A percentile compares a stretch with the other conserved stretches of the same genome.
Evolutionary conservation across 805 yeast genomes (phyloP).

Genomic region (Saccharomycodes ludwigii): DNA sequence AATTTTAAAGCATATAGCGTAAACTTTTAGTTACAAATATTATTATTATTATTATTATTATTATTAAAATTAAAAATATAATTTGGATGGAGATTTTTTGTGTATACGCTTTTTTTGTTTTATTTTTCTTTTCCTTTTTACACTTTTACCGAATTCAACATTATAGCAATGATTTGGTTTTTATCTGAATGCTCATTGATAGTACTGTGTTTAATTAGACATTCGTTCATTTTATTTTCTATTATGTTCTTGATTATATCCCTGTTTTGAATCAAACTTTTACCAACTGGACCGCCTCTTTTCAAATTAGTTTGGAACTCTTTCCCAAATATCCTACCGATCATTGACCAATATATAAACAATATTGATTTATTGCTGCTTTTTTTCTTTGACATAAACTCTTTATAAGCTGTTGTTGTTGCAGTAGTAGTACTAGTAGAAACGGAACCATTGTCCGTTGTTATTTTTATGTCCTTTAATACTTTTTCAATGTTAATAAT

Average conservation of each 20-base stretch:
- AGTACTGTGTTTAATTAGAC: no score
- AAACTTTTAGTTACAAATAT: no score
- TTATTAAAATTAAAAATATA: no score
- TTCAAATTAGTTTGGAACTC: conserved; percentile 21
- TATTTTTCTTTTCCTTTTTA: no score
- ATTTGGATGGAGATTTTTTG: no score
- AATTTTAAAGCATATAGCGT: no score
- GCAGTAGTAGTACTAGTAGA: conserved; percentile 3
- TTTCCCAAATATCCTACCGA: conserved; percentile 15
- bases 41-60: no score
- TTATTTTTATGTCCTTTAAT: conserved; percentile 9
- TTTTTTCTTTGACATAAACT: neutral
- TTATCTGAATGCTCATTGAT: no score
- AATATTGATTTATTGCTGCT: conserved; percentile 2
- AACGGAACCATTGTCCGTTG: conserved; percentile 7
- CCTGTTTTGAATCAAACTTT: conserved; percentile 15
- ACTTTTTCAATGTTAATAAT: conserved; percentile 11
- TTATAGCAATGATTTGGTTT: no score
- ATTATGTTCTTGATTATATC: conserved; percentile 13
- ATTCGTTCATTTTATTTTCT: conserved; percentile 9
- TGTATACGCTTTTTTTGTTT: no score
- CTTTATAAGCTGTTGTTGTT: neutral
- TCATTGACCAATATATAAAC: conserved; percentile 17
- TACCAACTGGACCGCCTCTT: conserved; percentile 26
- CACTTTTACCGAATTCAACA: no score